phyloP scores from a whole-genome alignment of 75 land plant species.

The Ceratopteris richardii region DNA sequence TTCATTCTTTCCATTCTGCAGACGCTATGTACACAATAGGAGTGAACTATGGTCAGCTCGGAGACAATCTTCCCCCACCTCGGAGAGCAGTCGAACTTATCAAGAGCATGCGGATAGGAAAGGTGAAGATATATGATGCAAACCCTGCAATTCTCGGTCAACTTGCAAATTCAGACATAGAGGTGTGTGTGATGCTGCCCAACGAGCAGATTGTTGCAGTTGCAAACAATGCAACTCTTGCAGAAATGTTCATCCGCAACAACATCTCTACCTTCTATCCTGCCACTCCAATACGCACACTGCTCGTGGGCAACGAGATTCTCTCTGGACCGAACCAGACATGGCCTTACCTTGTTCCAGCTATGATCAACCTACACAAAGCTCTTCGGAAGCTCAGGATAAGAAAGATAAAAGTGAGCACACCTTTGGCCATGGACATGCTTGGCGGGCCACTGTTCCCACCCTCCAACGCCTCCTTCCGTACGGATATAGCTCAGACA shows the following conservation, averaged over 20 bases:
- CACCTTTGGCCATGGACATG: constrained; percentile 56
- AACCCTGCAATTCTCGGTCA: constrained; percentile 51
- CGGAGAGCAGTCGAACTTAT: constrained; percentile 40
- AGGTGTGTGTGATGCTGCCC: constrained; percentile 60
- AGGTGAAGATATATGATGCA: constrained; percentile 72
- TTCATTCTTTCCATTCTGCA: no score
- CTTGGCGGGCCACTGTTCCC: constrained; percentile 50
- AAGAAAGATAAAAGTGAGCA: constrained; percentile 53
- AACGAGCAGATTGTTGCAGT: constrained; percentile 42
- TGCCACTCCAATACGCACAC: constrained; percentile 37
- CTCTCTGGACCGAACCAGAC: constrained; percentile 31
- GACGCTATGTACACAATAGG: constrained; percentile 32
- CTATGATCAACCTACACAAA: constrained; percentile 44
- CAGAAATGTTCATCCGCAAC: no score
- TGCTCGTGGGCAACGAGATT: constrained; percentile 83
- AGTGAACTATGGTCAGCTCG: constrained; percentile 65
- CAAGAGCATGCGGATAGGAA: constrained; percentile 29
- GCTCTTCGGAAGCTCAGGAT: constrained; percentile 27
- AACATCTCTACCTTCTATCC: constrained; percentile 45
- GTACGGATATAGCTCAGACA: no score
- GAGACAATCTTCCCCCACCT: constrained; percentile 63
- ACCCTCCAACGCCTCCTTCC: no score
- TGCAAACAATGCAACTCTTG: no score
- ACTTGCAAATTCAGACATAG: constrained; percentile 37
- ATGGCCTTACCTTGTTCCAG: constrained; percentile 58